A percentile compares a stretch with the other conserved stretches of the same genome.
Conservation (phyloP, 2,329 filamentous ascomycete genomes). For the Septoria linicola region DNA sequence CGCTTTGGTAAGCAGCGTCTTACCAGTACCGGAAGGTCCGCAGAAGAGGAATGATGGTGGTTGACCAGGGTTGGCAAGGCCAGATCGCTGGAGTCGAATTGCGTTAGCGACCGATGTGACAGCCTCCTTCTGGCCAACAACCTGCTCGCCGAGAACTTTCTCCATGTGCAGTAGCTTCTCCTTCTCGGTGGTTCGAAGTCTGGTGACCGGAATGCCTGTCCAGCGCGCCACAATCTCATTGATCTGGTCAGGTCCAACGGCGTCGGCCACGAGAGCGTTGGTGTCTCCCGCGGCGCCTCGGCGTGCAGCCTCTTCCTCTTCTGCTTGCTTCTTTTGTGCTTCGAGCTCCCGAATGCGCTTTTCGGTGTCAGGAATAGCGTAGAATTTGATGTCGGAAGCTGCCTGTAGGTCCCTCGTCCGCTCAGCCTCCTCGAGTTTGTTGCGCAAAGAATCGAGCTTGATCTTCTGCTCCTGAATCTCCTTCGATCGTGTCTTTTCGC, state of each 20-base stretch:
- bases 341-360: conserved; percentile 77
- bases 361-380: conserved; percentile 92
- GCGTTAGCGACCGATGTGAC: conserved; percentile 92
- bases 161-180: conserved; percentile 99
- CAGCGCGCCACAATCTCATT: conserved; percentile 96
- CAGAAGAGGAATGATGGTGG: conserved; percentile 98
- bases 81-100: conserved; percentile 91
- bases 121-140: conserved; percentile 92
- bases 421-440: conserved; percentile 91
- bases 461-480: conserved; percentile 69
- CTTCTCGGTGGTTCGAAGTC: conserved; percentile 92
- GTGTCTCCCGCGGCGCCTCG: conserved; percentile 59
- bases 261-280: conserved; percentile 75
- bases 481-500: conserved; percentile 72
- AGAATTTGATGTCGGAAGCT: conserved; percentile 93
- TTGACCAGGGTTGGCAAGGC: conserved; percentile 91
- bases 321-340: conserved; percentile 73
- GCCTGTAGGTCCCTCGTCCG: conserved; percentile 79
- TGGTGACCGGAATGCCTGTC: conserved; percentile 97
- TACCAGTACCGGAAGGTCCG: conserved; percentile 95
- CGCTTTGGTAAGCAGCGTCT: conserved; percentile 94
- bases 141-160: conserved; percentile 74
- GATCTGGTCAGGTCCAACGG: conserved; percentile 96
- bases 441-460: conserved; percentile 87
- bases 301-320: conserved; percentile 61